These are phyloP conservation scores for Colletotrichum sp. DNA, from an alignment of 2,329 filamentous ascomycete genomes.

Conservation along the genomic window DNA sequence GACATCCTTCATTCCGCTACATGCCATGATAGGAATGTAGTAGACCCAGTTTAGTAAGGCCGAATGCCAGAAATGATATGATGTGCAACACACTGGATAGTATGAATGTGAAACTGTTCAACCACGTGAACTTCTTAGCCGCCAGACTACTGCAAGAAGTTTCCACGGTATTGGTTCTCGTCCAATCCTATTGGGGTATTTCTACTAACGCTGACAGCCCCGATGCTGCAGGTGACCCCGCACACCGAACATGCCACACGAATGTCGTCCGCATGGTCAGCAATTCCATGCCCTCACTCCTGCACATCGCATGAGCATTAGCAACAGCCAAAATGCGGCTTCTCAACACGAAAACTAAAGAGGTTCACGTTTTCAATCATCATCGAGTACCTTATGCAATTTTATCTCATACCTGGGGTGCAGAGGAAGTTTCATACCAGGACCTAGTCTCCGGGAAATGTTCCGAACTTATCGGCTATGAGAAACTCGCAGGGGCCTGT, in stretches of 20 bases:
- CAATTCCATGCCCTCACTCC: not conserved
- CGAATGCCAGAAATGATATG: not conserved
- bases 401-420: not conserved
- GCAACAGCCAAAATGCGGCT: not conserved
- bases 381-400: not conserved
- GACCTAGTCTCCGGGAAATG: not conserved
- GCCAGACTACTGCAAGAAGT: not conserved
- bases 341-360: not conserved
- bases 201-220: not conserved
- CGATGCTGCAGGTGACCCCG: not conserved
- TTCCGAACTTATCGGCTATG: not conserved
- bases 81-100: rapidly evolving
- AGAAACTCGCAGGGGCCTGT: not conserved
- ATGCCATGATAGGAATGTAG: conserved; percentile 42
- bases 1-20: conserved; percentile 61
- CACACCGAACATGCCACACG: not conserved
- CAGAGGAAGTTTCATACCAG: not conserved
- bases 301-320: not conserved
- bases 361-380: not conserved
- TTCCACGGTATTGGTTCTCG: not conserved
- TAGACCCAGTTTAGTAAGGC: not conserved
- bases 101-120: not conserved
- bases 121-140: not conserved
- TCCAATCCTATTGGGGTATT: not conserved
- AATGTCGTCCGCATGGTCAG: not conserved